A percentile compares a stretch with the other conserved stretches of the same genome.
These are phyloP conservation scores for Trichoderma erinaceum DNA, from an alignment of 495 filamentous ascomycete genomes.

Conservation along the genomic window DNA sequence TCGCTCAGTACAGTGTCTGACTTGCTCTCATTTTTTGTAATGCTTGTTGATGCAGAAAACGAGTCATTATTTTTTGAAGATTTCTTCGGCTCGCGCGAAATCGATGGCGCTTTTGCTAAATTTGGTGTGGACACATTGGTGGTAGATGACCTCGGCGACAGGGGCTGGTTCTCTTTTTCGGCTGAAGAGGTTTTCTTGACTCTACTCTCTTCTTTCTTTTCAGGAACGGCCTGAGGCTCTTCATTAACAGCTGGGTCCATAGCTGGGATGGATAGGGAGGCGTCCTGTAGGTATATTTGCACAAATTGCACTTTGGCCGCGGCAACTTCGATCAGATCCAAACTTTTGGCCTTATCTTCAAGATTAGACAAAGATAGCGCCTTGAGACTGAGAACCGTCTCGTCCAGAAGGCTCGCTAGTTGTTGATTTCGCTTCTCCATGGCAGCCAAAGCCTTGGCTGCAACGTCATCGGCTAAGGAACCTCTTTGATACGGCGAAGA, in stretches of 20 bases:
- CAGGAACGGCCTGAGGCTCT: conserved; percentile 27
- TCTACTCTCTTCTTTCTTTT: background rate
- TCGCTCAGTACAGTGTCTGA: background rate
- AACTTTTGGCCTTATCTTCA: conserved; percentile 30
- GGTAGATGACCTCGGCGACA: background rate
- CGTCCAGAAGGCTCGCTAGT: conserved; percentile 67
- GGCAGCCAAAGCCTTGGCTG: conserved; percentile 29
- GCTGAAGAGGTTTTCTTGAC: background rate
- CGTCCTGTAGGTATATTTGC: conserved; percentile 67
- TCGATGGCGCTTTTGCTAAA: background rate
- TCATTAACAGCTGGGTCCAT: conserved; percentile 37
- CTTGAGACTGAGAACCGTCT: conserved; percentile 63
- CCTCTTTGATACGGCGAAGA: conserved; percentile 26
- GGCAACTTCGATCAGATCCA: conserved; percentile 54
- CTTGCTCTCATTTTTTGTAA: background rate
- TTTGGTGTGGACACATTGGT: background rate
- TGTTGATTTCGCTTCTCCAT: conserved; percentile 66
- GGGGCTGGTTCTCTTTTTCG: background rate
- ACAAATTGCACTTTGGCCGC: conserved; percentile 72
- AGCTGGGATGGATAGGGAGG: conserved; percentile 32
- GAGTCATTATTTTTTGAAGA: conserved; percentile 18
- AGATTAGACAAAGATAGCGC: conserved; percentile 34
- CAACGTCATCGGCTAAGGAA: conserved; percentile 26
- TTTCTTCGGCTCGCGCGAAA: background rate
- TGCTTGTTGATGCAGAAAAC: background rate